A percentile compares a stretch with the other conserved stretches of the same genome.
Conservation (phyloP, 306 rosid species). For the Erythrophleum fordii region DNA sequence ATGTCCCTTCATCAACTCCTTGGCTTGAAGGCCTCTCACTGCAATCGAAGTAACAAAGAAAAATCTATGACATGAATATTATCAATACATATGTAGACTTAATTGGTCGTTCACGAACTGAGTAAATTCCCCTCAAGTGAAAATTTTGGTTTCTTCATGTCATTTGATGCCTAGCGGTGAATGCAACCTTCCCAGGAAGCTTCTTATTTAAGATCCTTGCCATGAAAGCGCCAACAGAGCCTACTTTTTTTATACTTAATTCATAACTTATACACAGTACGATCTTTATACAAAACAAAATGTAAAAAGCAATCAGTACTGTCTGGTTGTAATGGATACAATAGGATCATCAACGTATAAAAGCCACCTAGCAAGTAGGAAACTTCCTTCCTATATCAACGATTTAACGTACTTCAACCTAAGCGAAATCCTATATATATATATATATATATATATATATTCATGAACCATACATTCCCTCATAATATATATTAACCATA, state of each 20-base stretch:
- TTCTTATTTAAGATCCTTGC: conserved; percentile 21
- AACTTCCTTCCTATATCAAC: conserved; percentile 32
- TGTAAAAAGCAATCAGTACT: conserved; percentile 16
- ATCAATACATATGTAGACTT: no score
- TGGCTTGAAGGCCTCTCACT: no score
- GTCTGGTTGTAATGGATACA: background rate
- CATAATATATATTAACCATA: conserved; percentile 6
- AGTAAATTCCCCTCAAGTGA: background rate
- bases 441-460: no score
- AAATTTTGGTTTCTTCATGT: background rate
- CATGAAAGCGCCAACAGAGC: background rate
- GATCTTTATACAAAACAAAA: background rate
- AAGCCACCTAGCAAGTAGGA: conserved; percentile 5
- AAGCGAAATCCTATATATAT: conserved; percentile 12
- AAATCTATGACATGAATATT: no score
- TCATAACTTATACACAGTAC: background rate
- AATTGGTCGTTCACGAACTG: no score
- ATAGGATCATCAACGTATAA: background rate
- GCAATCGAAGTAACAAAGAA: no score
- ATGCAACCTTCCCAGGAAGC: conserved; percentile 31
- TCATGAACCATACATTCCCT: no score
- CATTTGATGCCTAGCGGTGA: background rate
- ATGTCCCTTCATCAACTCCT: no score
- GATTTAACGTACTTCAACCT: background rate
- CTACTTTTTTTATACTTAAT: background rate